Base-by-base conservation (phyloP, 75 land plant species). In the Picea glauca region DNA sequence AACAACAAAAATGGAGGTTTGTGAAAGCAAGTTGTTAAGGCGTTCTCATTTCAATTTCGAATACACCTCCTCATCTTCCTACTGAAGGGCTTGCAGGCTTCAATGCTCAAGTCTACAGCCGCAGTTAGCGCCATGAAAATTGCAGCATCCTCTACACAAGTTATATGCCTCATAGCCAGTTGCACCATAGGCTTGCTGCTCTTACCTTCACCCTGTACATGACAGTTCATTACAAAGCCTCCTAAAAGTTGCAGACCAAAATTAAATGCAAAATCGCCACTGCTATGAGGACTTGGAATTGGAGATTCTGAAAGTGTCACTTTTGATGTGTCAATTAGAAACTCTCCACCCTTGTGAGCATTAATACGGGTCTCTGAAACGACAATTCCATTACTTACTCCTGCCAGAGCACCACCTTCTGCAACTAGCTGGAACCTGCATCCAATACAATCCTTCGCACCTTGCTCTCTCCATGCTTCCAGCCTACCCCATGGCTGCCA, bases 61-160 rank as follows among this genome's bases (percentile, higher is more conserved):
- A 21, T 26, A 21, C 30, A 2, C 66, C 30, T 26, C 30, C 12
- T 21, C 66, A 96, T 83, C 85, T 84, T 88, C 1, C 83, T 82
- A 6, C 90, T 85, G 87, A 96, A 96, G 13, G 93, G 84, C 79
- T 87, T 81, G 77, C 99, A 96, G 11, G 99, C 99, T 62, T 96
- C 95, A 83, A 91, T 86, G 83, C 95, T 93, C 9, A 93, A 81
- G 68, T 93, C 95, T n/a, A 93, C 73, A 67, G 93, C 95, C 2
- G 94, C 95, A 0, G 94, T 74, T 12, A 93, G 74, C 5, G 94
- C 95, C 76, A 93, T 86, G 77, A 79, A 93, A 3, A 85, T 87
- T 0, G 93, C 95, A 20, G 91, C 95, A 58, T 93, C 93, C 77
- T 85, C 93, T 74, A 82, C 73, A 73, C 93, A 93, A 15, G 62